Percentiles rank a stretch among this genome's conserved stretches.
phyloP scores from a whole-genome alignment of 768 basidiomycete species.

The Boletus coccyginus region DNA sequence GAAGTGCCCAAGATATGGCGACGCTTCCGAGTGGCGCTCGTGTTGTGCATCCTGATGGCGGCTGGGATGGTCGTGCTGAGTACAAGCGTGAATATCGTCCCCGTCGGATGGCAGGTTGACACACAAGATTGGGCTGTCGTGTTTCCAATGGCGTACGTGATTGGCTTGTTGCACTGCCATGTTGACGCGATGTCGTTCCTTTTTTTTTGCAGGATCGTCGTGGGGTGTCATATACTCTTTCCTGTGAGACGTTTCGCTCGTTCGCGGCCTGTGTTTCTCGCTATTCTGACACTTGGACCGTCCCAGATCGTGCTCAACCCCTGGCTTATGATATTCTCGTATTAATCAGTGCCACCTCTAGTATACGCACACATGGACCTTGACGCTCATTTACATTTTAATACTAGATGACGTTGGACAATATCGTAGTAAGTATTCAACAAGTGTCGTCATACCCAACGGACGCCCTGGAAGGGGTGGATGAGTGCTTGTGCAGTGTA shows the following conservation, averaged over 20 bases:
- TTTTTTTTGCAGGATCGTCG: slow-evolving; percentile 39
- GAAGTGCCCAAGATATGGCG: slow-evolving; percentile 83
- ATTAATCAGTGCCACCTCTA: slow-evolving; percentile 17
- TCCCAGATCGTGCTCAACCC: slow-evolving; percentile 77
- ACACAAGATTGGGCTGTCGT: slow-evolving; percentile 66
- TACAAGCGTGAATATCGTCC: slow-evolving; percentile 42
- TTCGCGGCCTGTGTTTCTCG: slow-evolving; percentile 19
- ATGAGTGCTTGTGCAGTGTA: too few species aligned
- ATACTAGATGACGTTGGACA: not conserved
- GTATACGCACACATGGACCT: not conserved
- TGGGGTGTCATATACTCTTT: slow-evolving; percentile 67
- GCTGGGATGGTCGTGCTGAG: slow-evolving; percentile 58
- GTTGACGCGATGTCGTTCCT: not conserved
- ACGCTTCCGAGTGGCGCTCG: slow-evolving; percentile 67
- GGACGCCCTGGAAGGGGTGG: too few species aligned
- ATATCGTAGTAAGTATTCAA: too few species aligned
- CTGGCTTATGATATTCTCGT: slow-evolving; percentile 84
- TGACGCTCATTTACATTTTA: not conserved
- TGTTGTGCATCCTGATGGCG: slow-evolving; percentile 48
- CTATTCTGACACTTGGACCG: slow-evolving; percentile 25
- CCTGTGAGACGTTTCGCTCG: slow-evolving; percentile 49
- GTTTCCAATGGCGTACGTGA: slow-evolving; percentile 59
- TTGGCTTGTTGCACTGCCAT: not conserved
- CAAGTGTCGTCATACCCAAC: too few species aligned
- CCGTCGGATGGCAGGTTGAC: slow-evolving; percentile 65